Evolutionary conservation across 768 basidiomycete genomes (phyloP), one percentile per base, ranked within the genome.

Genomic region (Daedalea quercina): DNA sequence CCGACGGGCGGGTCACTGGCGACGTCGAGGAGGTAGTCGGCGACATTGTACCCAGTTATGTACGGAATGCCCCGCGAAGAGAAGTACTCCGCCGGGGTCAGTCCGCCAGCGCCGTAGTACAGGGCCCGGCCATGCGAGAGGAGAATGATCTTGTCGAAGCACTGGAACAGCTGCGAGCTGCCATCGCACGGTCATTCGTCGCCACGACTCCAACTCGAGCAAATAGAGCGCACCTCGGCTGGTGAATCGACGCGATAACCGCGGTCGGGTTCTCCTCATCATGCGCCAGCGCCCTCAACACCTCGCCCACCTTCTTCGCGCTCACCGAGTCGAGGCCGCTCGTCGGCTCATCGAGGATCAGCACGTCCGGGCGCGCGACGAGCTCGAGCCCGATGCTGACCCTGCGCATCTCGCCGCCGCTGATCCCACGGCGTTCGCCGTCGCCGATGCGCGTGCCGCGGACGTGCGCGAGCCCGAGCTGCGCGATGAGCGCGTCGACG

Each of bases 361-460:
- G 68, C 11, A 96, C 74, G 63, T 93, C 90, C 0, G 94, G 94
- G 37, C 78, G 76, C 0, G 90, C 85, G 45, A 95, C 84, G 9
- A 96, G 76, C 70, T 95, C 94, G 34, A 94, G 69, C 4, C 92
- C 94, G 54, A 96, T 94, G 53, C 86, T 91, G 4, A 96, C 88
- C 47, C 94, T 73, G 44, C 94, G 78, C 76, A 90, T 89, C 67
- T 96, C 93, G 9, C 94, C 94, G 11, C 94, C 94, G 60, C 87
- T 90, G 48, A 96, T 92, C 0, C 91, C 94, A 44, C 92, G 75
- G 19, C 80, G 75, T 57, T 86, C 84, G 4, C 82, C 79, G 9
- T 84, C 83, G 3, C 85, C 82, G 35, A 96, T 94, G 51, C 87
- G 73, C 2, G 79, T 76, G 63, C 95, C 71, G 15, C 80, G 81